These are phyloP conservation scores for Panellus pusillus DNA, from an alignment of 768 basidiomycete species.

Conservation along the genomic window DNA sequence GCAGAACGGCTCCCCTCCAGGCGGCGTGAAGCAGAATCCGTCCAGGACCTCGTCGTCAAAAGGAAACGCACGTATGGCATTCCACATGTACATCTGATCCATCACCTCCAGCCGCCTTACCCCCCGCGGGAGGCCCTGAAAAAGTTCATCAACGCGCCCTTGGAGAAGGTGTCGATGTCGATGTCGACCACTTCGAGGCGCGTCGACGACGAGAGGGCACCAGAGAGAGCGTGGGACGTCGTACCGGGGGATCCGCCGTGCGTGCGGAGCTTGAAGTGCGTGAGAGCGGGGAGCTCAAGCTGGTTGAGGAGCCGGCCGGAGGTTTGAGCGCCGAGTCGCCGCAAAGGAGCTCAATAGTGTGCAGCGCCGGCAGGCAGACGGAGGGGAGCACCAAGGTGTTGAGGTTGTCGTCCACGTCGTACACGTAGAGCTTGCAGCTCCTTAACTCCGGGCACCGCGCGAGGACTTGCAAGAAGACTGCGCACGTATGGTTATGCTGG, in stretches of 20 bases:
- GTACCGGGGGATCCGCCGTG: neutral
- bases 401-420: neutral
- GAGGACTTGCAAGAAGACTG: neutral
- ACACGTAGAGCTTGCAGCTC: neutral
- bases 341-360: too few relatives aligned
- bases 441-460: too few relatives aligned
- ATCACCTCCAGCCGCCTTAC: neutral
- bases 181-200: constrained; percentile 1
- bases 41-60: neutral
- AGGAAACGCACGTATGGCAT: neutral
- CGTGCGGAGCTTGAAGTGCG: too few relatives aligned
- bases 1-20: too few relatives aligned
- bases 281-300: neutral
- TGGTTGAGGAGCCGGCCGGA: neutral
- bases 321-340: neutral
- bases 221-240: neutral
- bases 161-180: neutral
- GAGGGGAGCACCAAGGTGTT: too few relatives aligned
- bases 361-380: too few relatives aligned
- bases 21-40: too few relatives aligned
- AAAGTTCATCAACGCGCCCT: neutral
- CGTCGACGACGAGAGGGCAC: neutral
- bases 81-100: neutral
- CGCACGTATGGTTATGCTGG: neutral
- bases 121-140: constrained; percentile 3